A percentile compares a stretch with the other conserved stretches of the same genome.
These are phyloP conservation scores for Pythium folliculosum DNA, from an alignment of 352 stramenopile genomes.

Conservation along the genomic window DNA sequence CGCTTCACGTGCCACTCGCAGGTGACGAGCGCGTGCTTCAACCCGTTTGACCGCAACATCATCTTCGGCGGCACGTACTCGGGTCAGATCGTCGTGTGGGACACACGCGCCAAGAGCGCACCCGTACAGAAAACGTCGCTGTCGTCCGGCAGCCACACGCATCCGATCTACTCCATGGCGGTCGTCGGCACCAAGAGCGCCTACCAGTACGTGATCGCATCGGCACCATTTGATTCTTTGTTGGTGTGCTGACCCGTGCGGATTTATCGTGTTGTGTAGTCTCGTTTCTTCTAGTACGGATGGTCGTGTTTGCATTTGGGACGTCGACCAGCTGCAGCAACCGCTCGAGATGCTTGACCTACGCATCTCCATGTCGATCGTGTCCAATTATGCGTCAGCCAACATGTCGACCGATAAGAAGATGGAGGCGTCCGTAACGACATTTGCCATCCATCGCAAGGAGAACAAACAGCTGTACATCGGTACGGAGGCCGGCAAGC, in stretches of 20 bases:
- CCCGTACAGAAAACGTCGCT: constrained; percentile 86
- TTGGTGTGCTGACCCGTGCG: background rate
- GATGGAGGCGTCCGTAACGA: constrained; percentile 84
- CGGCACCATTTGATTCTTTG: background rate
- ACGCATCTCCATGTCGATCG: constrained; percentile 75
- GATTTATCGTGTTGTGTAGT: constrained; percentile 30
- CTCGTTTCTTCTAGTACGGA: constrained; percentile 87
- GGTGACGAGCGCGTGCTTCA: constrained; percentile 86
- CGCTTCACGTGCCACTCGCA: constrained; percentile 88
- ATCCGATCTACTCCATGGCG: constrained; percentile 87
- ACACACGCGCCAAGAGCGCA: constrained; percentile 77
- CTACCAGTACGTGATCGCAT: constrained; percentile 62
- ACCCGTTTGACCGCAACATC: constrained; percentile 85
- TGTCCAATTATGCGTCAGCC: constrained; percentile 69
- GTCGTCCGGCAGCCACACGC: constrained; percentile 79
- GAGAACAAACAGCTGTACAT: constrained; percentile 86
- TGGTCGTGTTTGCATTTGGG: constrained; percentile 84
- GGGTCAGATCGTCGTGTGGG: constrained; percentile 86
- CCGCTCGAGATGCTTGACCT: constrained; percentile 84
- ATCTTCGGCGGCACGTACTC: constrained; percentile 87
- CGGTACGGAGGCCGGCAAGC: constrained; percentile 77
- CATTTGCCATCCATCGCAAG: constrained; percentile 79
- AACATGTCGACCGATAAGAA: constrained; percentile 77
- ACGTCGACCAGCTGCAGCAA: constrained; percentile 83
- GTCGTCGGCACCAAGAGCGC: constrained; percentile 81